phyloP scores from a whole-genome alignment of 345 rosid species.

The Theobroma cacao region DNA sequence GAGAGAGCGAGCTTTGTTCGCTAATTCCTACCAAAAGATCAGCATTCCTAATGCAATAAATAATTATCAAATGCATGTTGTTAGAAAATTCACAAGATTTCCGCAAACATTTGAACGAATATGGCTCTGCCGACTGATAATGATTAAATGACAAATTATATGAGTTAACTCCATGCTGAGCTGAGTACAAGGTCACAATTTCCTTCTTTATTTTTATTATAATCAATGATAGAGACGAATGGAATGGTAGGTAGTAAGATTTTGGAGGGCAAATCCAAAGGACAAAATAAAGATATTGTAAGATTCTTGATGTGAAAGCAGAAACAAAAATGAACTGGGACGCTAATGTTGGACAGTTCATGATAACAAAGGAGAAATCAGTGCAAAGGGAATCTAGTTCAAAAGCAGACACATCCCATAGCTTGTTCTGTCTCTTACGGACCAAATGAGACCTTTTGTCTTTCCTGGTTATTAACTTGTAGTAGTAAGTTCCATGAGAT shows the following conservation, averaged over 20 bases:
- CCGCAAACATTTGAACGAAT: not conserved
- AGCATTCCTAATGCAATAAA: not conserved
- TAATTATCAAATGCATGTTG: not conserved
- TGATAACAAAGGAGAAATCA: not conserved
- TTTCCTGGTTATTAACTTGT: not conserved
- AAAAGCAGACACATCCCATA: not conserved
- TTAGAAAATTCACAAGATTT: not conserved
- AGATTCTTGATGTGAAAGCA: constrained; percentile 4
- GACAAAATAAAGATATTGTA: not conserved
- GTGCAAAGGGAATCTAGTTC: constrained; percentile 4
- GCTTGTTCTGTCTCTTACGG: constrained; percentile 5
- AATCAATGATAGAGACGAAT: not conserved
- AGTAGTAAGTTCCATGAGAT: not conserved
- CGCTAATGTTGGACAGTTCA: constrained; percentile 3
- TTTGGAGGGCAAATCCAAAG: not conserved
- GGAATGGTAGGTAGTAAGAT: not conserved
- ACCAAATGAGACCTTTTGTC: not conserved
- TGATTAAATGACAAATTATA: not conserved
- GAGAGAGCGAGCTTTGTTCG: not conserved
- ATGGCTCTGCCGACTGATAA: not conserved
- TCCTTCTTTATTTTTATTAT: too few species aligned
- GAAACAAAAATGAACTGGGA: not conserved
- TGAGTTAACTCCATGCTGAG: not conserved
- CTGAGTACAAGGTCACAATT: not conserved
- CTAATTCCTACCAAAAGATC: not conserved